These are phyloP conservation scores for Bipolaris zeicola DNA, from an alignment of 2,329 filamentous ascomycete genomes.

Conservation along the genomic window DNA sequence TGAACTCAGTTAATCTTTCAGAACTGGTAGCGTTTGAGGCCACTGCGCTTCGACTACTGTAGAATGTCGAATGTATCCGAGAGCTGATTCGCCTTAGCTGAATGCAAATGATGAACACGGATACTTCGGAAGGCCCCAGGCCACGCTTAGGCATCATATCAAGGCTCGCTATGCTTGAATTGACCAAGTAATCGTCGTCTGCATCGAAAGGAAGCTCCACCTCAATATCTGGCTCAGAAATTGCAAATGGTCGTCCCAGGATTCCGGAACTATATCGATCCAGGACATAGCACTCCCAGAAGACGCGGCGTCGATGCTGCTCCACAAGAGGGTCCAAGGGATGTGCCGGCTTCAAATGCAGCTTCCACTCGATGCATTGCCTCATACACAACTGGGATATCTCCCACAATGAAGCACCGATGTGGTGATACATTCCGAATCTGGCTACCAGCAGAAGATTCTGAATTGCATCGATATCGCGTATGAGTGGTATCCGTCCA, in stretches of 20 bases:
- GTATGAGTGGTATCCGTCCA: slow-evolving; percentile 37
- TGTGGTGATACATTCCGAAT: slow-evolving; percentile 54
- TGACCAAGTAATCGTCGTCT: slow-evolving; percentile 37
- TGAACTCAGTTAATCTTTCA: background rate
- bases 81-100: slow-evolving; percentile 52
- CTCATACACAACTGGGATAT: slow-evolving; percentile 50
- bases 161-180: background rate
- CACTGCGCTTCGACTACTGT: background rate
- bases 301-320: slow-evolving; percentile 50
- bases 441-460: slow-evolving; percentile 50
- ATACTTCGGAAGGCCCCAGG: slow-evolving; percentile 36
- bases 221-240: slow-evolving; percentile 49
- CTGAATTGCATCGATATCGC: slow-evolving; percentile 47
- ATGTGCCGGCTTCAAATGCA: slow-evolving; percentile 33
- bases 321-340: slow-evolving; percentile 33
- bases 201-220: slow-evolving; percentile 47
- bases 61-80: slow-evolving; percentile 44
- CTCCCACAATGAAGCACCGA: slow-evolving; percentile 52
- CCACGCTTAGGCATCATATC: background rate
- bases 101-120: slow-evolving; percentile 50
- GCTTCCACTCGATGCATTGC: slow-evolving; percentile 49
- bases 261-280: slow-evolving; percentile 54
- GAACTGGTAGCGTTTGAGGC: background rate
- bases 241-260: slow-evolving; percentile 51
- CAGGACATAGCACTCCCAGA: slow-evolving; percentile 56